Conservation (phyloP, 306 rosid species). For the Lablab purpureus region DNA sequence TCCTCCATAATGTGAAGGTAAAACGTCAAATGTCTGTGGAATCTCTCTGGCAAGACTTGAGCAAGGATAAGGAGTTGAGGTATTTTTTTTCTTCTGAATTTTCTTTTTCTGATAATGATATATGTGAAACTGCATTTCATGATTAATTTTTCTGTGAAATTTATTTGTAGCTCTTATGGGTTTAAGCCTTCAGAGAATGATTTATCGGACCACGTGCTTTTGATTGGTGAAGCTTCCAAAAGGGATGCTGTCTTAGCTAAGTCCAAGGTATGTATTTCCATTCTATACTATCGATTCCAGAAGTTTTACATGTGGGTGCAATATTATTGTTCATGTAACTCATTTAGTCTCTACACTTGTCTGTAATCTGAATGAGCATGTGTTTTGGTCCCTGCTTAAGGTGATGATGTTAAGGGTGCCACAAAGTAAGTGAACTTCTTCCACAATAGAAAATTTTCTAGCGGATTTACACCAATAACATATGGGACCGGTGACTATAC, state of each 20-base stretch:
- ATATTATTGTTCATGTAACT: neutral
- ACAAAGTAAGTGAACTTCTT: neutral
- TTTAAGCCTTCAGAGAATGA: slow-evolving; percentile 50
- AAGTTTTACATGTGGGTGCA: neutral
- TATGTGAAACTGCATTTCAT: neutral
- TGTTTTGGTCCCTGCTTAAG: neutral
- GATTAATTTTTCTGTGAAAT: slow-evolving; percentile 3
- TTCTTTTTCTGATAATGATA: neutral
- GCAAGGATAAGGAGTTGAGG: slow-evolving; percentile 66
- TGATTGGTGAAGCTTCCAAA: slow-evolving; percentile 53
- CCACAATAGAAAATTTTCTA: neutral
- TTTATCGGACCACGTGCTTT: slow-evolving; percentile 46
- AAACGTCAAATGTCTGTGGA: slow-evolving; percentile 54
- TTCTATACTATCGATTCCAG: neutral
- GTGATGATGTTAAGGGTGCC: neutral
- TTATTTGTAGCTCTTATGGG: slow-evolving; percentile 59
- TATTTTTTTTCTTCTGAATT: slow-evolving; percentile 20
- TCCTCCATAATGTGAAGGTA: slow-evolving; percentile 59
- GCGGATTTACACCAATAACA: neutral
- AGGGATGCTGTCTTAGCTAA: slow-evolving; percentile 43
- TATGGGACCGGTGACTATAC: neutral
- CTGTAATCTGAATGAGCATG: neutral
- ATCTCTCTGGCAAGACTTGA: slow-evolving; percentile 69
- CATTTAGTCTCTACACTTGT: neutral
- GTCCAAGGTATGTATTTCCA: slow-evolving; percentile 68